A percentile compares a stretch with the other conserved stretches of the same genome.
These are phyloP conservation scores for Mycocentrospora acerina DNA, from an alignment of 2,329 filamentous ascomycete genomes.

Conservation along the genomic window DNA sequence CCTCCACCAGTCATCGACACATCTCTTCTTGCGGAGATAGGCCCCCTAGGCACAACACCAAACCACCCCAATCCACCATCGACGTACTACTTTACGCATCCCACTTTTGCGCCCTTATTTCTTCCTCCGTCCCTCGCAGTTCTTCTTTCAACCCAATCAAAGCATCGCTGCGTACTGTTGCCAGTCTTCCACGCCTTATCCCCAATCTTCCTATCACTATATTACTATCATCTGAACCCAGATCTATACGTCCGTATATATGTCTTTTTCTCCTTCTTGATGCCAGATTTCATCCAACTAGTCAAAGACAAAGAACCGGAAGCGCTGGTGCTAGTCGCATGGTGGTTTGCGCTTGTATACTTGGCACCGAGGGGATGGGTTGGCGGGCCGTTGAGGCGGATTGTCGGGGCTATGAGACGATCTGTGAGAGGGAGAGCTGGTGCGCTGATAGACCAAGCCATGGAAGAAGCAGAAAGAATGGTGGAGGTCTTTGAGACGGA, in stretches of 20 bases:
- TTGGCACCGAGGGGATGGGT: slow-evolving; percentile 29
- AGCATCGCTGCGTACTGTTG: slow-evolving; percentile 20
- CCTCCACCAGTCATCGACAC: slow-evolving; percentile 23
- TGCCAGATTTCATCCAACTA: slow-evolving; percentile 28
- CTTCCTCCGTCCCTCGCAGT: slow-evolving; percentile 30
- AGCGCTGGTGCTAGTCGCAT: slow-evolving; percentile 28
- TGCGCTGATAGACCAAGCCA: slow-evolving; percentile 11
- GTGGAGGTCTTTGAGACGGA: slow-evolving; percentile 9
- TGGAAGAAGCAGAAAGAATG: slow-evolving; percentile 24
- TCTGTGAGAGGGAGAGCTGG: slow-evolving; percentile 13
- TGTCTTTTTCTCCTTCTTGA: slow-evolving; percentile 34
- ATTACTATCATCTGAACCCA: slow-evolving; percentile 30
- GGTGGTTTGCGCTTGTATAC: slow-evolving; percentile 31
- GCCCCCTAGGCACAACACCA: slow-evolving; percentile 19
- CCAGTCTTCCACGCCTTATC: slow-evolving; percentile 32
- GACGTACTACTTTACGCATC: slow-evolving; percentile 18
- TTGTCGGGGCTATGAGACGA: slow-evolving; percentile 25
- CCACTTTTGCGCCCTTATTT: slow-evolving; percentile 20
- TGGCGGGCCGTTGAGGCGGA: slow-evolving; percentile 8
- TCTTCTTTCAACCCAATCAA: slow-evolving; percentile 19
- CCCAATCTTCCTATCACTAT: slow-evolving; percentile 37
- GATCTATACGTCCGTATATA: slow-evolving; percentile 33
- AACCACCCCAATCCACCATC: slow-evolving; percentile 28
- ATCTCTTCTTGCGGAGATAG: slow-evolving; percentile 10
- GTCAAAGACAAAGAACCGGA: slow-evolving; percentile 25